Base-by-base conservation (phyloP, 257 asterid species). In the Sherardia arvensis region DNA sequence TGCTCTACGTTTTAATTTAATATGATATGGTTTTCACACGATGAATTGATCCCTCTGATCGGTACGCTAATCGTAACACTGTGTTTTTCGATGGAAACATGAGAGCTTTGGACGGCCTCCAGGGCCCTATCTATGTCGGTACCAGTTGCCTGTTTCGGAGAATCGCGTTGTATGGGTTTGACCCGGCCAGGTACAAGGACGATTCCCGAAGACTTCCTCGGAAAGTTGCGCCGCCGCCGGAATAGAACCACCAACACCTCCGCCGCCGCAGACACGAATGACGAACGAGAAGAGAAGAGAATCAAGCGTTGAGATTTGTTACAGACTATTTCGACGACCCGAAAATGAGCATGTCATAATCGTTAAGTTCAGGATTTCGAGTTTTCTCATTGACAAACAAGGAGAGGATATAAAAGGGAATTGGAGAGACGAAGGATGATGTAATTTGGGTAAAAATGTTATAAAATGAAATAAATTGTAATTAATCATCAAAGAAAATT, bases 41-140 rank as follows among this genome's bases (percentile, higher is more conserved):
- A n/a, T n/a, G n/a, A n/a, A 88, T 88, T 18, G 96, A 88, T 62
- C 96, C 96, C 1, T 85, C 94, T 3, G 96, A 85, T 69, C 89
- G 96, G 0, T 88, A 88, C 47, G 96, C 96, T 18, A 85, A 87
- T 73, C 94, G 85, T 66, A 88, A 88, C 40, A 85, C 94, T 0
- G 94, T 87, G 67, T 88, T 88, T 84, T 88, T 88, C 53, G 96
- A 88, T 27, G 96, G 81, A n/a, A 88, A 88, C 71, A 88, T 88
- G 94, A 86, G 94, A 8, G 96, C 96, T 29, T 76, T 88, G 3
- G 96, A 88, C 5, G 96, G 96, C 29, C 76, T 88, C 59, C 94
- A 85, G 66, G 96, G 96, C 54, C 96, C 96, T 0, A 87, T 87
- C 65, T 85, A 87, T 32, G 96, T 85, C 10, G 96, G 96, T 28